Evolutionary conservation across 2,329 filamentous ascomycete genomes (phyloP), one percentile per base, ranked within the genome.

Genomic region (Ilyonectria mors-panacis): DNA sequence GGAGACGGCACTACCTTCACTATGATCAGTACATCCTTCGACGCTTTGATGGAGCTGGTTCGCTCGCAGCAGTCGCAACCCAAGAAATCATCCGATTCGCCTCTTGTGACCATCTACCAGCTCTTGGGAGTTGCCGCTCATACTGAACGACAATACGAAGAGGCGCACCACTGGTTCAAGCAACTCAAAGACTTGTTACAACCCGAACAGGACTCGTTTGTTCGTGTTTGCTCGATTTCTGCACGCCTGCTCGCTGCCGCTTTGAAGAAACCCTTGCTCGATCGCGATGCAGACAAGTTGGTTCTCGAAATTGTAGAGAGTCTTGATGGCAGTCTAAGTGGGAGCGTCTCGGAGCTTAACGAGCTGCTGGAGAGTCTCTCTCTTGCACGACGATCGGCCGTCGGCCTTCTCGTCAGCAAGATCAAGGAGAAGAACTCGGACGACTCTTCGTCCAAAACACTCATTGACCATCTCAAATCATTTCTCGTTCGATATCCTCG

Each of bases 401-500:
- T 89, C 57, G 83, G 83, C 2, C 66, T 88, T 6, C 76, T 91
- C 4, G 78, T 80, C 67, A 75, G 70, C 8, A 74, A 71, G 10
- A 65, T 76, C 28, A 74, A 75, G 1, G 71, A 66, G 2, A 42
- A 68, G 35, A 68, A 51, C 30, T 39, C 58, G 2, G 62, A 55
- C 4, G 63, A 66, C n/a, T 53, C 65, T 2, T 69, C 67, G 2
- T 63, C 72, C 0, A 35, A 65, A 2, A 63, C 58, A 19, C 74
- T 85, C 2, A 47, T 75, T 33, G 72, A 74, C 1, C 81, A 85
- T n/a, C 82, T 91, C 8, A 87, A 90, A 70, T 81, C 83, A 0
- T 85, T 92, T 51, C 81, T 91, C 26, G 81, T 88, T 33, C 85
- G 88, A 60, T 86, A 89, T 66, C 89, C 90, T 13, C 85, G 88